Percentiles rank a stretch among this genome's conserved stretches.
phyloP scores from a whole-genome alignment of 2,329 filamentous ascomycete species.

The Aphanocladium album region DNA sequence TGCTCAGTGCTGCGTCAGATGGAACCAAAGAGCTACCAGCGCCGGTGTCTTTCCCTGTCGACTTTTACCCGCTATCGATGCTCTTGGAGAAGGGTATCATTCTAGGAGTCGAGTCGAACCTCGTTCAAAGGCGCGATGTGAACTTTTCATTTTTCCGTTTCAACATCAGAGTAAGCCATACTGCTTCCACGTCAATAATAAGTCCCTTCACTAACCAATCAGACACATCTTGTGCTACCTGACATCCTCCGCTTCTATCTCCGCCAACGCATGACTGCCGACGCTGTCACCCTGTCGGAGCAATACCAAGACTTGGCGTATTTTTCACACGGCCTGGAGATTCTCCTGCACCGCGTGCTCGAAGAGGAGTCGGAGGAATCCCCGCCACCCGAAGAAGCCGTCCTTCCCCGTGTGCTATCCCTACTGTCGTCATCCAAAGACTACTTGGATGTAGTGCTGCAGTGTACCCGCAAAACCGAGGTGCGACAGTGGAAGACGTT shows the following conservation, averaged over 20 bases:
- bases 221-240: slow-evolving; percentile 91
- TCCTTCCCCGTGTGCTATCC: slow-evolving; percentile 59
- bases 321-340: slow-evolving; percentile 87
- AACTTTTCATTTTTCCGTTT: slow-evolving; percentile 88
- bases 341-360: slow-evolving; percentile 85
- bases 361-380: slow-evolving; percentile 85
- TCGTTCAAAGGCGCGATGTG: slow-evolving; percentile 88
- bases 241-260: slow-evolving; percentile 80
- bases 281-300: slow-evolving; percentile 75
- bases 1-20: slow-evolving; percentile 68
- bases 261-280: slow-evolving; percentile 67
- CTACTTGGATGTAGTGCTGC: slow-evolving; percentile 92
- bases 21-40: slow-evolving; percentile 64
- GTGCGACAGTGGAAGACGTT: slow-evolving; percentile 91
- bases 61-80: slow-evolving; percentile 91
- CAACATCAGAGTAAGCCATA: slow-evolving; percentile 68
- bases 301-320: slow-evolving; percentile 86
- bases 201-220: background rate
- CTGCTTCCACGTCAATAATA: background rate
- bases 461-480: slow-evolving; percentile 96
- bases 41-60: slow-evolving; percentile 73
- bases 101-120: slow-evolving; percentile 83
- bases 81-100: slow-evolving; percentile 86
- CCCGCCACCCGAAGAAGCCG: slow-evolving; percentile 56
- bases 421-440: slow-evolving; percentile 69